A percentile compares a stretch with the other conserved stretches of the same genome.
phyloP scores from a whole-genome alignment of 768 basidiomycete genomes.

The Strobilomyces dryophilus region DNA sequence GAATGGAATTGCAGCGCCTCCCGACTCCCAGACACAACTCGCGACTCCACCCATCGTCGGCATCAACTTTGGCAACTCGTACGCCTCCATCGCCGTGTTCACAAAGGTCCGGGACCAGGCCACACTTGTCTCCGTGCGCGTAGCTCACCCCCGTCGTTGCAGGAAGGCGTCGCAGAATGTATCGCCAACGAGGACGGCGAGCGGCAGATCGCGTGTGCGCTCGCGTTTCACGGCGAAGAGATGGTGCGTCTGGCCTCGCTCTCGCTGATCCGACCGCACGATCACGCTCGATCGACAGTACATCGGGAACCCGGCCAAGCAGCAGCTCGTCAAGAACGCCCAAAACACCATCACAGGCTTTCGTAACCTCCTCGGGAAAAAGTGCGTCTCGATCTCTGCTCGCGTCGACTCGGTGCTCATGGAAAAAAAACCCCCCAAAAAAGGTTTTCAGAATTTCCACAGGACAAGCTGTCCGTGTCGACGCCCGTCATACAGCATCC shows the following conservation, averaged over 20 bases:
- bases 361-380: conserved; percentile 90
- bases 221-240: conserved; percentile 90
- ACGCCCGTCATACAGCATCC: conserved; percentile 79
- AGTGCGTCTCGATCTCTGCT: conserved; percentile 45
- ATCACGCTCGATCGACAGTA: conserved; percentile 51
- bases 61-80: conserved; percentile 95
- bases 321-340: conserved; percentile 92
- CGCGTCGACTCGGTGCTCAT: neutral
- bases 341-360: conserved; percentile 95
- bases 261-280: neutral
- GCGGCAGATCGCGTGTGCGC: conserved; percentile 92
- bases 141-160: neutral
- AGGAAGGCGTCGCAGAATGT: conserved; percentile 91
- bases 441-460: conserved; percentile 74
- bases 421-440: neutral
- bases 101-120: conserved; percentile 64
- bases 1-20: conserved; percentile 50
- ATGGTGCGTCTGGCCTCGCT: conserved; percentile 51
- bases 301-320: conserved; percentile 91
- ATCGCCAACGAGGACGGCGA: conserved; percentile 99
- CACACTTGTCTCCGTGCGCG: no score
- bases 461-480: conserved; percentile 47
- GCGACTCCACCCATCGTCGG: conserved; percentile 67
- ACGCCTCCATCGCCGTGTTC: conserved; percentile 91
- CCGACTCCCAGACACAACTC: conserved; percentile 20